Base-by-base conservation (phyloP, 1,284 basidiomycete genomes). In the Lentinula novae-zelandiae region DNA sequence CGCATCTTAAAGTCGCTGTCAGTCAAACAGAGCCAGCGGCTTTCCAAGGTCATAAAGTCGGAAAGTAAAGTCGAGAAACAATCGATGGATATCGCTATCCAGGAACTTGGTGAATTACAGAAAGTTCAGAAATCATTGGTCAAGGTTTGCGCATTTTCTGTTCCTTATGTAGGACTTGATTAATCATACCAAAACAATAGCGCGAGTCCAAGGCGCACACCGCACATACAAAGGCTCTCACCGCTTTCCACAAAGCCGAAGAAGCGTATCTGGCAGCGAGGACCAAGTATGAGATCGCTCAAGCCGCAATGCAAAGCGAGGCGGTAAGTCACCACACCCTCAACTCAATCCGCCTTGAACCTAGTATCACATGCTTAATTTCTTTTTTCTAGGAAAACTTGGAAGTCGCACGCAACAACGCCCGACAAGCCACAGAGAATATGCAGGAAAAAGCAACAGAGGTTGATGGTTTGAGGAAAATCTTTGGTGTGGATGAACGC, bases 31-130 rank as follows among this genome's bases (percentile, higher is more conserved):
- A 75, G 75, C 2, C 80, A 79, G 65, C 72, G 71, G 31, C 69
- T 86, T 10, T 78, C 81, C 3, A 83, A 79, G 67, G 77, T 86
- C 44, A 81, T 85, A 63, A 80, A 75, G 66, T 67, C 74, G 10
- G 84, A 85, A 69, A 81, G 75, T 4, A 82, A 80, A 66, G 73
- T 77, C 1, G 83, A 85, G 70, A 79, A 81, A 68, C 68, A 77
- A 58, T 74, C 82, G 0, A 67, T 86, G 27, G 67, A 71, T 3
- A 69, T 78, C 5, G 78, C 80, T 0, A 75, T 84, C 58, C 72
- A 73, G 36, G 83, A 87, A 65, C 76, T 85, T n/a, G 71, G 73
- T 1, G 78, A 81, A 44, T 67, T 84, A 5, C 83, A 85, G 66
- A 78, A 75, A 69, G 65, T 82, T 22, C 84, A 85, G 69, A 81